Percentiles rank a stretch among this genome's conserved stretches.
Conservation (phyloP, 1,139 yeast species). For the Protomyces gravidus region DNA sequence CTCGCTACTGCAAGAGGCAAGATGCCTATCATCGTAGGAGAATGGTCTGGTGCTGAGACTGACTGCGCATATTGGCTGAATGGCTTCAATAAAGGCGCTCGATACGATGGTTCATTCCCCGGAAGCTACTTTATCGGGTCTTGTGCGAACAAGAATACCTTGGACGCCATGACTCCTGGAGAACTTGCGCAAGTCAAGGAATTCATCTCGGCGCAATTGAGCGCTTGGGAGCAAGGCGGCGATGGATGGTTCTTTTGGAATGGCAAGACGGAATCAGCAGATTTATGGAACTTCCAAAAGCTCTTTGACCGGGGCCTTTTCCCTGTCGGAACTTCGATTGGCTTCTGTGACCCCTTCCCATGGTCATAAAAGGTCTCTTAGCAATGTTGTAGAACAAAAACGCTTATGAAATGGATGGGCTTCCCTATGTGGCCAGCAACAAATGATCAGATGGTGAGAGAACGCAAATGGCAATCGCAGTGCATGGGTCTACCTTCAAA, state of each 20-base stretch:
- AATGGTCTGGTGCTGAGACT: constrained; percentile 91
- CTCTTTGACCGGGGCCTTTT: constrained; percentile 58
- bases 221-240: constrained; percentile 60
- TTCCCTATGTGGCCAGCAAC: too few species aligned
- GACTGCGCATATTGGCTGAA: constrained; percentile 83
- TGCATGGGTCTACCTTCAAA: too few species aligned
- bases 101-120: constrained; percentile 67
- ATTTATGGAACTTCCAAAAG: constrained; percentile 79
- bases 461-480: too few species aligned
- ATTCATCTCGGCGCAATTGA: constrained; percentile 84
- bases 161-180: constrained; percentile 33
- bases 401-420: too few species aligned
- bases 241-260: constrained; percentile 89
- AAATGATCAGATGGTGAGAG: too few species aligned
- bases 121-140: constrained; percentile 51
- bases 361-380: not conserved
- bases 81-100: constrained; percentile 84
- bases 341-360: not conserved
- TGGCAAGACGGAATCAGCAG: constrained; percentile 75
- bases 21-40: constrained; percentile 57
- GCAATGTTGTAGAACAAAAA: too few species aligned
- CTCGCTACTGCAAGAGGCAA: constrained; percentile 46
- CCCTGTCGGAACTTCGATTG: constrained; percentile 45
- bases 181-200: constrained; percentile 49
- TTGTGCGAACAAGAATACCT: constrained; percentile 47